A percentile compares a stretch with the other conserved stretches of the same genome.
phyloP scores from a whole-genome alignment of 306 rosid species.

The Betula pendula region DNA sequence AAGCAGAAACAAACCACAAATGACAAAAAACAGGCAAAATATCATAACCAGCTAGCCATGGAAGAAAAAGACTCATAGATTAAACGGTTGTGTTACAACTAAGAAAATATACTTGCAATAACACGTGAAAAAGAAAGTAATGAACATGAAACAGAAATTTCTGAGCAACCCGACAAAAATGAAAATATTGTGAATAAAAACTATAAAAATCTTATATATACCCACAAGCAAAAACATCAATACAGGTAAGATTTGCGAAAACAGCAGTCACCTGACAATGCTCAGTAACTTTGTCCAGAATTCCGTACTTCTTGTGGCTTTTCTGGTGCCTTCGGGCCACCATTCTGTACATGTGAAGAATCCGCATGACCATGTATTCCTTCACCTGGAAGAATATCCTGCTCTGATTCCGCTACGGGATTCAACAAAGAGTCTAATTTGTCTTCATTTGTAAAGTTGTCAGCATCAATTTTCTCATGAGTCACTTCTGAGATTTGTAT shows the following conservation, averaged over 20 bases:
- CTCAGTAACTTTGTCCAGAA: constrained; percentile 35
- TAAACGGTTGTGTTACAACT: not conserved
- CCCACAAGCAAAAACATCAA: not conserved
- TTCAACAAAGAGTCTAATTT: constrained; percentile 21
- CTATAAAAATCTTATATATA: not conserved
- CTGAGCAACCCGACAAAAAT: not conserved
- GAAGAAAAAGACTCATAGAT: not conserved
- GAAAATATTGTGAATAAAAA: not conserved
- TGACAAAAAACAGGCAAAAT: not conserved
- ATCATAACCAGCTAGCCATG: not conserved
- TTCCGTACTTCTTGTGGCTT: constrained; percentile 32
- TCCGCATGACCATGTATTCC: constrained; percentile 31
- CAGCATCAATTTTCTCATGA: constrained; percentile 46
- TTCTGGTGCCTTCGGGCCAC: constrained; percentile 35
- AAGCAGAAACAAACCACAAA: not conserved
- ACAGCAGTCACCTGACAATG: constrained; percentile 40
- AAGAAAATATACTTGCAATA: not conserved
- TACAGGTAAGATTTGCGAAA: constrained; percentile 6
- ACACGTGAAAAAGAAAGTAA: not conserved
- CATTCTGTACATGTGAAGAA: constrained; percentile 40
- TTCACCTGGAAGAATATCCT: constrained; percentile 18
- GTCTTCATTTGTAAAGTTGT: constrained; percentile 25
- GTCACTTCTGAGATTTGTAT: constrained; percentile 62
- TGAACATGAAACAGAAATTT: not conserved
- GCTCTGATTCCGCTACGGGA: constrained; percentile 29